Conservation (phyloP, 768 basidiomycete species). For the Boletus tomentosulus region DNA sequence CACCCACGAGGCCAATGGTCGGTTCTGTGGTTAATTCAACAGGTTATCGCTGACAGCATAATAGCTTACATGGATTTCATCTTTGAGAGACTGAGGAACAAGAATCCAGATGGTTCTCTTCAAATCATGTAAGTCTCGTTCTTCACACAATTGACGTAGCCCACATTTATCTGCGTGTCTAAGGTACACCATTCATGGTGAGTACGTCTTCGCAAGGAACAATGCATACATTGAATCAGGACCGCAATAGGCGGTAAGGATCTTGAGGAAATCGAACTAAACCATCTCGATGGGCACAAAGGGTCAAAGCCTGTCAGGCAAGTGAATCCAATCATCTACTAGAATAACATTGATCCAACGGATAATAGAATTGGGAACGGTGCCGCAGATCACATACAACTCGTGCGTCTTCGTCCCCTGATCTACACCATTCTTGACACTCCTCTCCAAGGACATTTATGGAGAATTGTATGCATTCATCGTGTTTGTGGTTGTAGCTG, state of each 20-base stretch:
- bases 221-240: background rate
- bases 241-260: slow-evolving; percentile 57
- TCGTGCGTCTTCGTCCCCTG: slow-evolving; percentile 42
- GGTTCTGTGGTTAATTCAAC: slow-evolving; percentile 10
- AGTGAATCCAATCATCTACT: background rate
- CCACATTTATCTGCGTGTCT: background rate
- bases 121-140: slow-evolving; percentile 72
- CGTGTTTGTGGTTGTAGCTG: background rate
- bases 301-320: slow-evolving; percentile 77
- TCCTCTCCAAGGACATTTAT: slow-evolving; percentile 78
- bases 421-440: background rate
- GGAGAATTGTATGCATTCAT: slow-evolving; percentile 67
- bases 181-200: slow-evolving; percentile 87
- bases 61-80: slow-evolving; percentile 90
- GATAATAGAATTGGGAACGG: slow-evolving; percentile 80
- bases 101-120: slow-evolving; percentile 85
- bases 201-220: background rate
- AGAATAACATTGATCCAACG: background rate
- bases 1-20: slow-evolving; percentile 86
- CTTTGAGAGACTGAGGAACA: slow-evolving; percentile 72
- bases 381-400: slow-evolving; percentile 88
- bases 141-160: background rate
- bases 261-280: slow-evolving; percentile 77
- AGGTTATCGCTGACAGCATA: background rate
- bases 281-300: slow-evolving; percentile 86